These are phyloP conservation scores for Berkeleyomyces basicola DNA, from an alignment of 2,329 filamentous ascomycete genomes.

Conservation along the genomic window DNA sequence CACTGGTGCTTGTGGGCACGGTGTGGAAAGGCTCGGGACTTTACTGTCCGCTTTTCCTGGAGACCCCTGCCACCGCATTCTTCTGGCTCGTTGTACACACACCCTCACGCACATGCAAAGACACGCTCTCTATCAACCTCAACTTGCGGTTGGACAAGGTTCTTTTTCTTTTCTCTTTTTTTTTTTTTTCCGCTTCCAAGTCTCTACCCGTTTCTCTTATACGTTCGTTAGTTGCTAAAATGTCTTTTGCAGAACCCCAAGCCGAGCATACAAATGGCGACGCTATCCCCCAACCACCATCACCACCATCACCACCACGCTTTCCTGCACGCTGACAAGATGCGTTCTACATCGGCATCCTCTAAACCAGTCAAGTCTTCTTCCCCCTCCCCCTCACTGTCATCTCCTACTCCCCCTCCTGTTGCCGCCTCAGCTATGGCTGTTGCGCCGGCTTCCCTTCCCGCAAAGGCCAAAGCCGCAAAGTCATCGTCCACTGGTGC, in stretches of 20 bases:
- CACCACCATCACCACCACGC: conserved; percentile 19
- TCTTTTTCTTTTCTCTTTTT: background rate
- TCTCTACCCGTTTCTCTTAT: background rate
- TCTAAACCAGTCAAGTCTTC: conserved; percentile 36
- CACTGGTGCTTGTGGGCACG: background rate
- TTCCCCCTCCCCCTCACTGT: conserved; percentile 41
- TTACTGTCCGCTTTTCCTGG: background rate
- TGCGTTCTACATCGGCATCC: conserved; percentile 14
- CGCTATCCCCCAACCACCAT: conserved; percentile 44
- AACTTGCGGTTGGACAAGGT: background rate
- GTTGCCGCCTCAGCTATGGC: conserved; percentile 48
- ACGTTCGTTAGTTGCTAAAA: background rate
- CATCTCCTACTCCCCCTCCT: conserved; percentile 44
- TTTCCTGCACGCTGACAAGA: conserved; percentile 32
- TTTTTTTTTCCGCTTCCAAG: background rate
- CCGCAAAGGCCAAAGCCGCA: conserved; percentile 28
- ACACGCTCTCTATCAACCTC: background rate
- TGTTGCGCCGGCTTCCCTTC: conserved; percentile 37
- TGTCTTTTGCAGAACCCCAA: conserved; percentile 10
- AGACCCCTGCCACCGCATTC: background rate
- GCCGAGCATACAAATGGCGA: conserved; percentile 45
- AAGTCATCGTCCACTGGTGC: conserved; percentile 31
- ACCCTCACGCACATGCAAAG: background rate
- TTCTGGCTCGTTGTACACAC: background rate
- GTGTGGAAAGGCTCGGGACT: background rate